These are phyloP conservation scores for Stemphylium beticola DNA, from an alignment of 2,329 filamentous ascomycete species.

Conservation along the genomic window DNA sequence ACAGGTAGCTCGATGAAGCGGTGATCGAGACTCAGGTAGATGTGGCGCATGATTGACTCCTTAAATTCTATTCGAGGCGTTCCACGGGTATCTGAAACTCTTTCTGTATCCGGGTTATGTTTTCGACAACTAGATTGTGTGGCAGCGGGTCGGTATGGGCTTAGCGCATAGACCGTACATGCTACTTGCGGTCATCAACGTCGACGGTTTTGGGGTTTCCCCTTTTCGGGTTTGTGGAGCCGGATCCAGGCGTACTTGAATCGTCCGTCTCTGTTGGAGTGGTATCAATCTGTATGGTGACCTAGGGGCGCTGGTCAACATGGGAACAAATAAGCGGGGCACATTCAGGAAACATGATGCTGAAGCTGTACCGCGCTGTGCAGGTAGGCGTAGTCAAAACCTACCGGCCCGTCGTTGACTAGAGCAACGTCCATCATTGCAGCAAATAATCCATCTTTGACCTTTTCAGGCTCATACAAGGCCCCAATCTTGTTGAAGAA, in stretches of 20 bases:
- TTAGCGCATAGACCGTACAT: background rate
- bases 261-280: constrained; percentile 52
- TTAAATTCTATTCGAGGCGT: constrained; percentile 36
- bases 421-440: constrained; percentile 98
- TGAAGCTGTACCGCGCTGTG: constrained; percentile 61
- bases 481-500: constrained; percentile 80
- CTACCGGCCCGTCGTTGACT: constrained; percentile 82
- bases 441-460: constrained; percentile 96
- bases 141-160: background rate
- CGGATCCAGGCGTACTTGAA: constrained; percentile 22
- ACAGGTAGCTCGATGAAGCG: background rate
- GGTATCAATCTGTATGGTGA: constrained; percentile 58
- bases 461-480: constrained; percentile 73
- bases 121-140: constrained; percentile 25
- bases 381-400: constrained; percentile 64
- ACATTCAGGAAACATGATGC: constrained; percentile 9
- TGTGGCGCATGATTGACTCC: background rate
- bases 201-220: constrained; percentile 24
- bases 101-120: constrained; percentile 41
- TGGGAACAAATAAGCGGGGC: background rate
- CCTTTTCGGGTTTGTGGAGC: background rate
- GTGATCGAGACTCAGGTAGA: background rate
- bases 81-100: constrained; percentile 44
- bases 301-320: constrained; percentile 38
- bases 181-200: constrained; percentile 27